phyloP scores from a whole-genome alignment of 768 basidiomycete genomes.

The Mycena rosella region DNA sequence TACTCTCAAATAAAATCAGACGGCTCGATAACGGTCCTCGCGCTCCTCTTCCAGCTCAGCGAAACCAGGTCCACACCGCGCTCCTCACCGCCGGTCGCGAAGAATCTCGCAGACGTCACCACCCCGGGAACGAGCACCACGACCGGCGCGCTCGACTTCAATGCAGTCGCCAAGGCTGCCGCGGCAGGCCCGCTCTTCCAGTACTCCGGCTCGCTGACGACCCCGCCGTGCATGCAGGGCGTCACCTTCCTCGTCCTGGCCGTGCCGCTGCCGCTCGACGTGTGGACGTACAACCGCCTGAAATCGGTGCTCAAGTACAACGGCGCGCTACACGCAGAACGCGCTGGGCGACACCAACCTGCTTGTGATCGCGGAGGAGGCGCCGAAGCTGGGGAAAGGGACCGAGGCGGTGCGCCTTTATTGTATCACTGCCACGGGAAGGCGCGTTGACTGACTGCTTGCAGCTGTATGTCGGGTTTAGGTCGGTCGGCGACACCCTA shows the following conservation, averaged over 20 bases:
- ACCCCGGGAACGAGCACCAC: neutral
- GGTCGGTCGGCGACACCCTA: too few species aligned
- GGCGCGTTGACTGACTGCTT: too few species aligned
- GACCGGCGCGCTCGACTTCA: conserved; percentile 1
- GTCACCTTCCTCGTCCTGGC: conserved; percentile 14
- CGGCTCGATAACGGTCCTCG: conserved; percentile 12
- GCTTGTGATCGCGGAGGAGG: too few species aligned
- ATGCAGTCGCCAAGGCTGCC: neutral
- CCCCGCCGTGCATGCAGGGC: conserved; percentile 10
- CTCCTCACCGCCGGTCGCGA: neutral
- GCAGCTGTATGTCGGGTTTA: too few species aligned
- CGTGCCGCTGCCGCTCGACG: neutral
- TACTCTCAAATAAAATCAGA: neutral
- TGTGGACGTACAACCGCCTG: conserved; percentile 6
- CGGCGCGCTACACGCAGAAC: conserved; percentile 22
- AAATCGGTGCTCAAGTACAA: conserved; percentile 20
- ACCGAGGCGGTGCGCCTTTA: too few species aligned
- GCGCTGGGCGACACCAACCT: too few species aligned
- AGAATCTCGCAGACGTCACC: neutral
- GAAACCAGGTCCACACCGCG: neutral
- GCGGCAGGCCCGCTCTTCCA: neutral
- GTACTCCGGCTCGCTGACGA: conserved; percentile 20
- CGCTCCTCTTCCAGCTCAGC: conserved; percentile 2
- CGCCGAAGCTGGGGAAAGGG: neutral
- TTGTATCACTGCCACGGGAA: too few species aligned